Conservation (phyloP, 306 rosid genomes). For the Begonia masoniana region DNA sequence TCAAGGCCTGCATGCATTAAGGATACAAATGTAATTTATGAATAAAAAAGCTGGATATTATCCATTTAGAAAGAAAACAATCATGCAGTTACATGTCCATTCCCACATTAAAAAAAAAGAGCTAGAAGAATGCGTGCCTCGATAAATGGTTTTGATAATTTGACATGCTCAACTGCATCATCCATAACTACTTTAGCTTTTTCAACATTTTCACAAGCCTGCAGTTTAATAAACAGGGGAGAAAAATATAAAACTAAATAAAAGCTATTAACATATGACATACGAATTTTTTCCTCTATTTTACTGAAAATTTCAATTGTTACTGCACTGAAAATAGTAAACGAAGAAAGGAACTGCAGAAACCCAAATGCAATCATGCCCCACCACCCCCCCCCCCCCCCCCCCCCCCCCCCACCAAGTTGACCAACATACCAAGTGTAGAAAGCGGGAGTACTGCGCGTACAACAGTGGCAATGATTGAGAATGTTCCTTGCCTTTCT, state of each 20-base stretch:
- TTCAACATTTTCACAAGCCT: constrained; percentile 74
- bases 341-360: background rate
- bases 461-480: constrained; percentile 66
- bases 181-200: constrained; percentile 69
- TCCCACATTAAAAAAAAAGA: background rate
- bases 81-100: constrained; percentile 4
- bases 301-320: too few species aligned
- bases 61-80: background rate
- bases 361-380: constrained; percentile 1
- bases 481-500: constrained; percentile 93
- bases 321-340: background rate
- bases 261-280: too few species aligned
- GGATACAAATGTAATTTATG: constrained; percentile 7
- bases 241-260: too few species aligned
- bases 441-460: constrained; percentile 84
- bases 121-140: constrained; percentile 38
- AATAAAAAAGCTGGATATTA: background rate
- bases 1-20: constrained; percentile 50
- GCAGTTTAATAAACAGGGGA: constrained; percentile 2
- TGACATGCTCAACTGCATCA: constrained; percentile 69
- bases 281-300: too few species aligned
- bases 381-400: background rate
- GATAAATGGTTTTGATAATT: constrained; percentile 55
- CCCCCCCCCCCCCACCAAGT: too few species aligned
- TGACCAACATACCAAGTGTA: constrained; percentile 56